Percentiles rank a stretch among this genome's conserved stretches.
Evolutionary conservation across 495 filamentous ascomycete genomes (phyloP).

Genomic region (Trichocladium uniseriatum): DNA sequence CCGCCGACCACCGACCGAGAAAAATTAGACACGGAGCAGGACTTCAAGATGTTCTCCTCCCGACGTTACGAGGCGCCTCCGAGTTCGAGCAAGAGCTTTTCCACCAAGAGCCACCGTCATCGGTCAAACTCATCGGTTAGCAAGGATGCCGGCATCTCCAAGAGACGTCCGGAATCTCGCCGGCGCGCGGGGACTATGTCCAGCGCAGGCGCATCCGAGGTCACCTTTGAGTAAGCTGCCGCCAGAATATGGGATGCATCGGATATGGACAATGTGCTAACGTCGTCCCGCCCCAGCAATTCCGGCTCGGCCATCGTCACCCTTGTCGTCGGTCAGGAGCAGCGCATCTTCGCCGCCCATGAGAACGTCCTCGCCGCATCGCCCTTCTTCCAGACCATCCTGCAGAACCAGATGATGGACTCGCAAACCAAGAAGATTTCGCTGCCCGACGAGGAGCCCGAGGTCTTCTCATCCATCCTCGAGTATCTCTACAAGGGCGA

Average conservation of each 20-base stretch:
- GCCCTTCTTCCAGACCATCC: constrained; percentile 61
- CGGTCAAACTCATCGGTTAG: constrained; percentile 40
- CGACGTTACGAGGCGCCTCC: constrained; percentile 31
- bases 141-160: constrained; percentile 38
- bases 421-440: constrained; percentile 58
- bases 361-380: constrained; percentile 72
- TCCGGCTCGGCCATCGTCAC: constrained; percentile 65
- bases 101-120: constrained; percentile 26
- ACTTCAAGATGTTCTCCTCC: constrained; percentile 35
- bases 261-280: constrained; percentile 7
- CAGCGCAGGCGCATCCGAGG: constrained; percentile 20
- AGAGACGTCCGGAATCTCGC: constrained; percentile 33
- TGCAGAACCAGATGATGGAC: constrained; percentile 55
- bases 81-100: constrained; percentile 35
- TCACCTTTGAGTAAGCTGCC: constrained; percentile 27
- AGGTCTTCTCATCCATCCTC: constrained; percentile 81
- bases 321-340: constrained; percentile 64
- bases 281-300: constrained; percentile 31
- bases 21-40: neutral
- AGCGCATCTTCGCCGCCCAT: constrained; percentile 83
- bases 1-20: neutral
- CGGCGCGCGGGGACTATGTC: constrained; percentile 34
- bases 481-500: constrained; percentile 91
- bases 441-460: constrained; percentile 77
- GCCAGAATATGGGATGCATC: constrained; percentile 1